Conservation (phyloP, 306 rosid genomes). For the Quercus ilex region DNA sequence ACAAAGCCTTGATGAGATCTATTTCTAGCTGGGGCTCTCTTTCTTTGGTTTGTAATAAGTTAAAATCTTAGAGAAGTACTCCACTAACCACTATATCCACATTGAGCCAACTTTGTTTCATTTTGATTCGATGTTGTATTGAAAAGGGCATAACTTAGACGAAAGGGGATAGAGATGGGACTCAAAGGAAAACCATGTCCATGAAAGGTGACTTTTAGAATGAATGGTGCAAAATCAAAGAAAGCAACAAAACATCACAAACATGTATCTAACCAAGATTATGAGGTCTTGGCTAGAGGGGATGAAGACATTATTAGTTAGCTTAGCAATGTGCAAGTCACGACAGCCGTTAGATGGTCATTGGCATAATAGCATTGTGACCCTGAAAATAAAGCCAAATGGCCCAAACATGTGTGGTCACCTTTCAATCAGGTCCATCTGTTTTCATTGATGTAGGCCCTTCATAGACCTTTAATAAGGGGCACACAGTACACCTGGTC, state of each 20-base stretch:
- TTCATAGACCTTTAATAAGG: slow-evolving; percentile 28
- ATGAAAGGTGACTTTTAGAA: slow-evolving; percentile 53
- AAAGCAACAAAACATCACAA: slow-evolving; percentile 51
- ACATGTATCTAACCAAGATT: slow-evolving; percentile 40
- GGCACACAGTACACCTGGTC: slow-evolving; percentile 15
- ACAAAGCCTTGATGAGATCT: slow-evolving; percentile 32
- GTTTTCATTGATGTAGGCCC: slow-evolving; percentile 25
- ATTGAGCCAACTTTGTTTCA: slow-evolving; percentile 12
- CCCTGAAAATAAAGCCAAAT: neutral
- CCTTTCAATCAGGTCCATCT: slow-evolving; percentile 15
- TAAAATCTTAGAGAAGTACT: slow-evolving; percentile 16
- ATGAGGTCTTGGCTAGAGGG: neutral
- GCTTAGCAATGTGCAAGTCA: neutral
- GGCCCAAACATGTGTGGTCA: slow-evolving; percentile 31
- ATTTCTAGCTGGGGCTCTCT: slow-evolving; percentile 19
- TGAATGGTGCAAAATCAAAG: slow-evolving; percentile 62
- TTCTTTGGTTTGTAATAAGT: slow-evolving; percentile 14
- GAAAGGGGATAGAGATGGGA: slow-evolving; percentile 45
- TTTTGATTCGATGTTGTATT: slow-evolving; percentile 10
- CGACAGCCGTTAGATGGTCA: slow-evolving; percentile 10
- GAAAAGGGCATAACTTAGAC: slow-evolving; percentile 18
- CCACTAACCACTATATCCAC: slow-evolving; percentile 17
- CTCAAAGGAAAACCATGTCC: slow-evolving; percentile 54
- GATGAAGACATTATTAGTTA: slow-evolving; percentile 15
- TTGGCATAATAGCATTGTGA: slow-evolving; percentile 17